Base-by-base conservation (phyloP, 2,329 filamentous ascomycete species). In the Cladosporium halotolerans region DNA sequence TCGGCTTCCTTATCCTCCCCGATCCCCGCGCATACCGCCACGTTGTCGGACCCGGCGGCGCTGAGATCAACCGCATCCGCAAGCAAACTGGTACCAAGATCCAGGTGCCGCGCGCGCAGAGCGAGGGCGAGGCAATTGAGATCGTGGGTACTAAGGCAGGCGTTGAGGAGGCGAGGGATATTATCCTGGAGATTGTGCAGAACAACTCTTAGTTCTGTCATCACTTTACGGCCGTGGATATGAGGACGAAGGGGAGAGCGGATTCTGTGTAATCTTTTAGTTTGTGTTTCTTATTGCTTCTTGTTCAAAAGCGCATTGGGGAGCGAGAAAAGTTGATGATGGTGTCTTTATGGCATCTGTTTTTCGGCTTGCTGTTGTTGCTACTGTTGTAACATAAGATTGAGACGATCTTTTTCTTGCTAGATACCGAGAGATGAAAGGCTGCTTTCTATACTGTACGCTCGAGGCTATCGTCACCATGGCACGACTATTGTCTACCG, bases 41-140 rank as follows among this genome's bases (percentile, higher is more conserved):
- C 59, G 88, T 99, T 45, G 90, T 99, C 62, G 93, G 93, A 4
- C 84, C 86, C 59, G 88, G 86, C 55, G 93, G 93, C 55, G 87
- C 83, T 70, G 92, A 92, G 72, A 95, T 99, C 70, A 96, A 96
- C 73, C 76, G 83, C 40, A 96, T 99, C 68, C 84, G 93, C 62
- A 89, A 89, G 75, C 84, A 93, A 76, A 96, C 90, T 48, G 88
- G 88, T 52, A 96, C 91, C 73, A 90, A 87, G 73, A 95, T 99
- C 68, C 90, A 91, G 60, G 92, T 99, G 39, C 93, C 93, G 18
- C 84, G 88, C 60, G 85, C 89, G 65, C 87, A 95, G 70, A 76
- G 76, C 45, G 73, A 75, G 61, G 79, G 77, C 18, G 91, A 96
- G 71, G 89, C 92, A 3, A 96, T 99, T 68, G 89, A 96, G 75